Evolutionary conservation across 169 alveolate species (phyloP), one percentile per base, ranked within the genome.

Genomic region (Eimeria mitis): DNA sequence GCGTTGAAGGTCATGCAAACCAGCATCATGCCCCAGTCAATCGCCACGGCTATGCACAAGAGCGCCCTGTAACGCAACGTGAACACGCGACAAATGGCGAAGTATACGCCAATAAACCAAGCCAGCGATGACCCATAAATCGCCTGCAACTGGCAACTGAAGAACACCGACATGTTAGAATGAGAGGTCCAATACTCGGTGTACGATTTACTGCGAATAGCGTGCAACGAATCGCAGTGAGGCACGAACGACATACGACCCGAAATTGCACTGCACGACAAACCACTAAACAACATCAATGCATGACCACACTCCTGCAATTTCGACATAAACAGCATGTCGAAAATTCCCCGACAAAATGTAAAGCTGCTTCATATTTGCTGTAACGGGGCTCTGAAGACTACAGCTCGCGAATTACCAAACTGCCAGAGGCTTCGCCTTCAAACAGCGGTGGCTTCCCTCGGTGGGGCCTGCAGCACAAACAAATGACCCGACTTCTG

Each of bases 1-100:
- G 89, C 96, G 83, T 94, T 94, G 89, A 83, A 94, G 19, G 96
- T 94, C 96, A 94, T 94, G 89, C 96, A 94, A 1, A 94, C 94
- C 76, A 94, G 96, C 92, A 94, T 94, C 79, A 94, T 47, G 40
- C 84, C 89, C 96, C 96, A 94, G 89, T 94, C 96, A 25, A 94
- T 94, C 73, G 94, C 59, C 16, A 78, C 96, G 34, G 94, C 73
- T n/a, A 83, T 37, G 54, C 56, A 89, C 42, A 71, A n/a, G 44
- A 89, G 87, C 1, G 73, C 37, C 96, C 96, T 94, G 94, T 9
- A 84, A n/a, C 7, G 63, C 89, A 54, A 16, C 49, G 49, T 9
- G 37, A 84, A 63, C 91, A 59, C 4, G 47, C 71, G 40, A 84
- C 40, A 4, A 56, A 16, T 47, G 31, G 59, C 49, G 28, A 1